These are phyloP conservation scores for Yamadazyma membranifaciens DNA, from an alignment of 1,139 yeast species.

Conservation along the genomic window DNA sequence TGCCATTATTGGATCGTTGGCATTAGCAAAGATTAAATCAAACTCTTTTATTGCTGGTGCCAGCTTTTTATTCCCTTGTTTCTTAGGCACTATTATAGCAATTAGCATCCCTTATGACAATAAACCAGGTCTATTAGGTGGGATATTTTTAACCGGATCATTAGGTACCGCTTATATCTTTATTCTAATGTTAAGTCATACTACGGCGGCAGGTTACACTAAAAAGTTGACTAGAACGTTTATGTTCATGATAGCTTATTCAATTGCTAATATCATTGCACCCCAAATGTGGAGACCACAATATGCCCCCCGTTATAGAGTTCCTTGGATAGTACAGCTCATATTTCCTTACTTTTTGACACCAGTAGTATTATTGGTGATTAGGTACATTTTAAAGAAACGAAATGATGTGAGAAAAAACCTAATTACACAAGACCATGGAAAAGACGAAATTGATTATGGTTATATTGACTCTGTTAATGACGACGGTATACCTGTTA, in stretches of 20 bases:
- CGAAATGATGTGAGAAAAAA: conserved; percentile 18
- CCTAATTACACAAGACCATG: conserved; percentile 4
- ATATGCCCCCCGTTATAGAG: conserved; percentile 18
- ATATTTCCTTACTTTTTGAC: conserved; percentile 17
- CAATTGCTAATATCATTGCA: conserved; percentile 24
- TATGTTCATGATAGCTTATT: conserved; percentile 21
- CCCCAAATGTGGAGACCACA: conserved; percentile 22
- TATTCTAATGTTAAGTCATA: conserved; percentile 21
- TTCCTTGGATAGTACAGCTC: conserved; percentile 23
- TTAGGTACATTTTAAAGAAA: conserved; percentile 15
- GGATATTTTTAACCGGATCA: conserved; percentile 18
- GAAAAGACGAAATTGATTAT: conserved; percentile 11
- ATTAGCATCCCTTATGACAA: conserved; percentile 22
- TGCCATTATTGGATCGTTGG: conserved; percentile 18
- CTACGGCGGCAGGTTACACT: conserved; percentile 28
- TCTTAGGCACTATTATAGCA: conserved; percentile 36
- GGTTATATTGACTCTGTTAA: conserved; percentile 13
- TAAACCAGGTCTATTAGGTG: conserved; percentile 26
- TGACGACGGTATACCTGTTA: conserved; percentile 22
- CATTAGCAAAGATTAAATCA: conserved; percentile 14
- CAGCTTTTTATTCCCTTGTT: conserved; percentile 33
- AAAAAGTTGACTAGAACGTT: conserved; percentile 23
- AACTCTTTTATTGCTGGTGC: conserved; percentile 16
- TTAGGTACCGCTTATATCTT: conserved; percentile 22
- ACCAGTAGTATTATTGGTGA: conserved; percentile 16